These are phyloP conservation scores for Cercospora berteroae DNA, from an alignment of 2,329 filamentous ascomycete species.

Conservation along the genomic window DNA sequence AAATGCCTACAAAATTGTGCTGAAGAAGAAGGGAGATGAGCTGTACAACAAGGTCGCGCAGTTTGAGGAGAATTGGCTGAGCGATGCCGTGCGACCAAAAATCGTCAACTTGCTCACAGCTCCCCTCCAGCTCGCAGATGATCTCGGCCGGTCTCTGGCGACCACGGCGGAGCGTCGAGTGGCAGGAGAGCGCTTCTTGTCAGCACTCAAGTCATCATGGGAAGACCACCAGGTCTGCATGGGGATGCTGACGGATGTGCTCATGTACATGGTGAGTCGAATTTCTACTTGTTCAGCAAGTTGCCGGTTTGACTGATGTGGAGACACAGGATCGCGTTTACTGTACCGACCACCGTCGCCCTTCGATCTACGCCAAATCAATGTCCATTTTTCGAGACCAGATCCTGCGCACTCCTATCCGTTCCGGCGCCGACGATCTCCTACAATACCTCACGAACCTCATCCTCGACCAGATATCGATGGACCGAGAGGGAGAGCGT, in stretches of 20 bases:
- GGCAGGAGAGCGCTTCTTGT: slow-evolving; percentile 79
- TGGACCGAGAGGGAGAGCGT: slow-evolving; percentile 86
- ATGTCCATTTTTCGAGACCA: slow-evolving; percentile 88
- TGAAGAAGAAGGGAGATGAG: slow-evolving; percentile 78
- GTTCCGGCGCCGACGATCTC: slow-evolving; percentile 53
- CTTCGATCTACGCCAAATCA: slow-evolving; percentile 77
- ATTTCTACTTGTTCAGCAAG: not conserved
- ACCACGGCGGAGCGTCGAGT: slow-evolving; percentile 76
- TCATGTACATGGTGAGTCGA: slow-evolving; percentile 77
- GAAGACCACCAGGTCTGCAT: slow-evolving; percentile 87
- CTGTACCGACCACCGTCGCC: slow-evolving; percentile 67
- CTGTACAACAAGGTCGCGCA: slow-evolving; percentile 78
- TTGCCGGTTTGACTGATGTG: slow-evolving; percentile 27
- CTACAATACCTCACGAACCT: slow-evolving; percentile 76
- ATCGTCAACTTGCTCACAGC: slow-evolving; percentile 71
- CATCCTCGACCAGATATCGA: slow-evolving; percentile 83
- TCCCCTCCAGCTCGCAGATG: slow-evolving; percentile 58
- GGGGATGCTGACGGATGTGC: slow-evolving; percentile 93
- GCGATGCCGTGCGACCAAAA: slow-evolving; percentile 65
- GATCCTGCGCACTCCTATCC: slow-evolving; percentile 65
- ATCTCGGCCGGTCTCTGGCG: slow-evolving; percentile 40
- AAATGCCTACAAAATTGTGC: slow-evolving; percentile 87
- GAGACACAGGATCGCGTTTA: slow-evolving; percentile 70
- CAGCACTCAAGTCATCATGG: slow-evolving; percentile 74
- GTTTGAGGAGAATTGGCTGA: slow-evolving; percentile 81